These are phyloP conservation scores for Monosporascus sp. DNA, from an alignment of 2,329 filamentous ascomycete genomes.

Conservation along the genomic window DNA sequence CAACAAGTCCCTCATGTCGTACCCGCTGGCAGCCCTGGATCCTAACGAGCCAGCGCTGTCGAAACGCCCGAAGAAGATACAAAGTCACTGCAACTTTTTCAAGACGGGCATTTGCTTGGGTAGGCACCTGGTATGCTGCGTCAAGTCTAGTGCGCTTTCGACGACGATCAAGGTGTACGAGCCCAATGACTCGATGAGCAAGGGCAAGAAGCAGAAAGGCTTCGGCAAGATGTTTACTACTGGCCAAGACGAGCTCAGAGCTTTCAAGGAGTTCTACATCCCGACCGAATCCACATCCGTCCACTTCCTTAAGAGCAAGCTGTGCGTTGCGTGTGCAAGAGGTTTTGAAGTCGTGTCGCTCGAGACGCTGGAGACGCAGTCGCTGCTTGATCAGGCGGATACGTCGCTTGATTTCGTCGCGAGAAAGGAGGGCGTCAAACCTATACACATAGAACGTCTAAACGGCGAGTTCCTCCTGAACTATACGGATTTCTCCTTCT, in stretches of 20 bases:
- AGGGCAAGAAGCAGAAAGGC: constrained; percentile 92
- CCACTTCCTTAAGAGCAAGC: constrained; percentile 92
- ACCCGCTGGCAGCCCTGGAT: constrained; percentile 80
- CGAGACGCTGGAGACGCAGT: constrained; percentile 97
- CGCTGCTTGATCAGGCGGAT: constrained; percentile 92
- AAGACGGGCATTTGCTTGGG: constrained; percentile 93
- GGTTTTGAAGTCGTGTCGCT: constrained; percentile 97
- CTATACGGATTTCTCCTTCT: constrained; percentile 98
- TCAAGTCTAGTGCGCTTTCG: constrained; percentile 88
- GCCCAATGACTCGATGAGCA: constrained; percentile 89
- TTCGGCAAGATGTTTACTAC: constrained; percentile 92
- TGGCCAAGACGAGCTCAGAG: constrained; percentile 90
- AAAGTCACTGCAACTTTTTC: constrained; percentile 97
- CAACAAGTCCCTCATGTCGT: constrained; percentile 89
- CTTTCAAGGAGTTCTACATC: constrained; percentile 99
- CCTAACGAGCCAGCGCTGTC: constrained; percentile 72
- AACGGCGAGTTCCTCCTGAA: constrained; percentile 97
- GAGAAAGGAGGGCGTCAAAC: constrained; percentile 85
- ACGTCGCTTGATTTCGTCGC: constrained; percentile 97
- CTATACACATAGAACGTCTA: constrained; percentile 94
- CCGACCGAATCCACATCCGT: constrained; percentile 97
- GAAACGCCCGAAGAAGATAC: constrained; percentile 91
- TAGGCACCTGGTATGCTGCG: constrained; percentile 89
- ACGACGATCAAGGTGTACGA: constrained; percentile 99
- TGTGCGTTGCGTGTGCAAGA: constrained; percentile 91